Base-by-base conservation (phyloP, 2,329 filamentous ascomycete genomes). In the Albophoma yamanashiensis region DNA sequence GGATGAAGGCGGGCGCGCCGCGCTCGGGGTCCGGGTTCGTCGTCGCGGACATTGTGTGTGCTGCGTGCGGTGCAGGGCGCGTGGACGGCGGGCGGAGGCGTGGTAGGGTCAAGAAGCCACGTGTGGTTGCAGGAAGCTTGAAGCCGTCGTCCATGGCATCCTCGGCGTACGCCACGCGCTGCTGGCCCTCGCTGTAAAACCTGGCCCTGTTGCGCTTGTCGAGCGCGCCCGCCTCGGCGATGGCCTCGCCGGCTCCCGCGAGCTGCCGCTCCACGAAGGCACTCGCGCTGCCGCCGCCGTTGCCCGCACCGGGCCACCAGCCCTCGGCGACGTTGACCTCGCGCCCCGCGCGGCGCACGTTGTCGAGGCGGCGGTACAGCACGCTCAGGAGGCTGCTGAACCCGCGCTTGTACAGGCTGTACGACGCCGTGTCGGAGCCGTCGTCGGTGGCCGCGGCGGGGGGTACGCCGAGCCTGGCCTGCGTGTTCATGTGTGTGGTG, bases 1-100 rank as follows among this genome's bases (percentile, higher is more conserved):
- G 82, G 66, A 85, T 79, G 74, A 85, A 85, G 68, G 81, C 75
- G 9, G 74, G 75, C 0, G 74, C 70, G 59, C 68, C 64, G 42
- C 69, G 62, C 31, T 70, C 65, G 25, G 76, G 75, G 63, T 79
- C 73, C 58, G 76, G 78, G 65, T 76, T 69, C 36, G 71, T 74
- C 31, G 66, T 66, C 17, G 67, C 31, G 25, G 73, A 73, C 73
- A 75, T 75, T 36, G 34, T 8, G n/a, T n/a, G 27, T 36, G 52
- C 59, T 31, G n/a, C 36, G 42, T 22, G n/a, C 25, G 45, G 14
- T 7, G 22, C 45, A 7, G 22, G 39, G 15, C 15, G 15, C 3
- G 39, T 20, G 20, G 17, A 20, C 3, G 15, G n/a, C n/a, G n/a
- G n/a, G n/a, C n/a, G n/a, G 39, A 20, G 15, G 8, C 5, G 5